Evolutionary conservation across 2,329 filamentous ascomycete species (phyloP).

Genomic region (Domatiomyces catenatus): DNA sequence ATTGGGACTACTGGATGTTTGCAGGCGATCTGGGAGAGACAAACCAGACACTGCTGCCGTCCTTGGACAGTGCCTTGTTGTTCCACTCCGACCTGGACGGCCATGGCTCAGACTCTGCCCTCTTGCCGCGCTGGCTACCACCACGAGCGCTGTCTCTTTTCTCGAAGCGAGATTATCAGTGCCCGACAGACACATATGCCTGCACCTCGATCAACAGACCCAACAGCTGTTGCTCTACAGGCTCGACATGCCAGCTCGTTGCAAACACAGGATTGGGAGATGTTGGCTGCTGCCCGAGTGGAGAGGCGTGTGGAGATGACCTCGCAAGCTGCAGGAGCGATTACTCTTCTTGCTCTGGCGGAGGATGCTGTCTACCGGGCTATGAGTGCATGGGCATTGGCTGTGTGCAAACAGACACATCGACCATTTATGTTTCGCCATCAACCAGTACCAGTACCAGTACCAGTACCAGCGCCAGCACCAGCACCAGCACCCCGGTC

Average conservation of each 20-base stretch:
- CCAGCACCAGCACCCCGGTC: conserved; percentile 4
- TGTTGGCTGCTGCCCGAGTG: conserved; percentile 45
- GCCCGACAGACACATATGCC: conserved; percentile 38
- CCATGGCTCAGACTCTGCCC: background rate
- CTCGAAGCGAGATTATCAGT: conserved; percentile 37
- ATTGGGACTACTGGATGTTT: conserved; percentile 31
- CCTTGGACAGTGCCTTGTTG: background rate
- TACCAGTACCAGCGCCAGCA: no score
- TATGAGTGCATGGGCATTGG: conserved; percentile 42
- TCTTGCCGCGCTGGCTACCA: background rate
- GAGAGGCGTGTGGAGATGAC: conserved; percentile 35
- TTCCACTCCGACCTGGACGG: background rate
- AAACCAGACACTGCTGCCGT: background rate
- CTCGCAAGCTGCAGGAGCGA: conserved; percentile 38
- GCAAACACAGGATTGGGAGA: conserved; percentile 38
- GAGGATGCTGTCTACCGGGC: conserved; percentile 47
- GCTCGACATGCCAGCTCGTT: conserved; percentile 39
- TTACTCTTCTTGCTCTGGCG: conserved; percentile 42
- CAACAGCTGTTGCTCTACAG: conserved; percentile 42
- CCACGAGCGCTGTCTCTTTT: conserved; percentile 5
- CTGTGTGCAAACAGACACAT: conserved; percentile 29
- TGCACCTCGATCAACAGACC: conserved; percentile 42
- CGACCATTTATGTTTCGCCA: conserved; percentile 9
- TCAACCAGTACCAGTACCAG: conserved; percentile 5
- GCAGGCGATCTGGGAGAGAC: conserved; percentile 5